Evolutionary conservation across 192 early-diverging fungal species (phyloP).

Genomic region (Coemansia sp.): DNA sequence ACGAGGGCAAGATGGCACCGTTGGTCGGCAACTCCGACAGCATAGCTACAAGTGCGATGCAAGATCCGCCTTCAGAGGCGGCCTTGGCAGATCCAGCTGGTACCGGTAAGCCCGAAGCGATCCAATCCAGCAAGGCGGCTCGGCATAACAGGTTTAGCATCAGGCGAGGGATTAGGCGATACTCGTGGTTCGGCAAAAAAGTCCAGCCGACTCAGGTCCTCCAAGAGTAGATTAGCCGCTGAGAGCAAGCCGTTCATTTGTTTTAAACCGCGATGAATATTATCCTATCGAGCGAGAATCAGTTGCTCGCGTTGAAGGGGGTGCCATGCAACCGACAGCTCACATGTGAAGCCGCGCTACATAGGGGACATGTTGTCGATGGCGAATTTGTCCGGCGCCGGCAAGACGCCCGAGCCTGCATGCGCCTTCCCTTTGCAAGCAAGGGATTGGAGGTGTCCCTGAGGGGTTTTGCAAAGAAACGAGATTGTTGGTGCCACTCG

Average conservation of each 20-base stretch:
- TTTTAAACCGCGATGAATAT: not conserved
- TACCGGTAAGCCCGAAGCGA: not conserved
- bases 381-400: not conserved
- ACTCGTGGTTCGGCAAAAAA: conserved; percentile 40
- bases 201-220: not conserved
- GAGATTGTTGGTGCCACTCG: too few relatives aligned
- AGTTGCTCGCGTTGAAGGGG: too few relatives aligned
- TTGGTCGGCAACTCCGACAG: not conserved
- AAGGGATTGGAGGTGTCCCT: too few relatives aligned
- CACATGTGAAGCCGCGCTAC: not conserved
- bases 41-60: not conserved
- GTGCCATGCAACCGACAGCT: not conserved
- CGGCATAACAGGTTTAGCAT: conserved; percentile 24
- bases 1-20: not conserved
- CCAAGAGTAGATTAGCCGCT: not conserved
- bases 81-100: not conserved
- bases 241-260: not conserved
- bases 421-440: not conserved
- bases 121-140: not conserved
- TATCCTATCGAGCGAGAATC: too few relatives aligned
- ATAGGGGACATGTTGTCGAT: too few relatives aligned
- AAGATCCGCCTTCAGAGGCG: not conserved
- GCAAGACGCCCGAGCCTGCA: not conserved
- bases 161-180: conserved; percentile 30
- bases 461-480: too few relatives aligned